These are phyloP conservation scores for Spatholobus suberectus DNA, from an alignment of 306 rosid species.

Conservation along the genomic window DNA sequence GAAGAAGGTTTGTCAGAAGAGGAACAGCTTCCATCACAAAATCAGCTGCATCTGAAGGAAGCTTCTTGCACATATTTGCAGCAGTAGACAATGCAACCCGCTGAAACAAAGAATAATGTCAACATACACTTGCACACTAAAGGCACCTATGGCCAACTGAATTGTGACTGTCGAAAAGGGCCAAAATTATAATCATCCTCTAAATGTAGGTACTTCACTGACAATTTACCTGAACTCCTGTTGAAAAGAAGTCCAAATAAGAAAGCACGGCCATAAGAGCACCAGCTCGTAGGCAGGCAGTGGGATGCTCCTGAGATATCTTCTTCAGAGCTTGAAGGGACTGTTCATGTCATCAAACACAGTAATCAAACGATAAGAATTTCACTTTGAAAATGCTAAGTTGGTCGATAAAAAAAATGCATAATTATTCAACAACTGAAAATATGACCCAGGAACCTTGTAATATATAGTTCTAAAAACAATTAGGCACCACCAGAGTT, in stretches of 20 bases:
- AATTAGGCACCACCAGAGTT: constrained; percentile 1
- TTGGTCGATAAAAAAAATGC: neutral
- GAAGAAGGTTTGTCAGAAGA: constrained; percentile 92
- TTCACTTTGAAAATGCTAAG: neutral
- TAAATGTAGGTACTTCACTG: neutral
- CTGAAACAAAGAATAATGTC: constrained; percentile 51
- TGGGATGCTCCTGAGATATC: constrained; percentile 98
- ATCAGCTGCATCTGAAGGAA: constrained; percentile 99
- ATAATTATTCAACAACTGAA: neutral
- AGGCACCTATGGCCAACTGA: neutral
- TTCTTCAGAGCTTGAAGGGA: constrained; percentile 98
- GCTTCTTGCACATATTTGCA: constrained; percentile 99
- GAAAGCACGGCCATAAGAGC: constrained; percentile 99
- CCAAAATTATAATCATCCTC: neutral
- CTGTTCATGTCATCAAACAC: constrained; percentile 60
- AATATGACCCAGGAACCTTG: neutral
- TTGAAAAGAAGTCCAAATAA: constrained; percentile 91
- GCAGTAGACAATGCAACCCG: constrained; percentile 99
- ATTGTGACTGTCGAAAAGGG: neutral
- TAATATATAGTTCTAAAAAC: neutral
- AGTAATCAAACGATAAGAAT: constrained; percentile 17
- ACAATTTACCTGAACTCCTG: constrained; percentile 90
- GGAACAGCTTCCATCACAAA: constrained; percentile 99
- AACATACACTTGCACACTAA: constrained; percentile 6
- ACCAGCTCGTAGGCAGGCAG: constrained; percentile 98